These are phyloP conservation scores for Cadophora luteo-olivacea DNA, from an alignment of 2,329 filamentous ascomycete species.

Conservation along the genomic window DNA sequence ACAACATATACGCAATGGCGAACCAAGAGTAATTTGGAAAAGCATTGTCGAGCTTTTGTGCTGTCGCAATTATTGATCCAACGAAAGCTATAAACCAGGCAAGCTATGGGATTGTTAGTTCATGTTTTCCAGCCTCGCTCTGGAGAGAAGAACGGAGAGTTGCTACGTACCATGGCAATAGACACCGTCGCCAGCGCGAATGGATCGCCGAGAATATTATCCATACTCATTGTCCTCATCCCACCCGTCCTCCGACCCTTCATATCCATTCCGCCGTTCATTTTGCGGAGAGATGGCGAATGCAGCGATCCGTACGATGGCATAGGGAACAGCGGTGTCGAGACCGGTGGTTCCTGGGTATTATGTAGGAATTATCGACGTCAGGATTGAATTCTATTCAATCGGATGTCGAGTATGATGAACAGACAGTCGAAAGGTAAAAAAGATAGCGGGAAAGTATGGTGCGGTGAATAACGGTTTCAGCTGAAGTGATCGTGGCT, in stretches of 20 bases:
- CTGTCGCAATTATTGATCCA: constrained; percentile 76
- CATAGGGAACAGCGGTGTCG: constrained; percentile 53
- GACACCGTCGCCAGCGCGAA: constrained; percentile 95
- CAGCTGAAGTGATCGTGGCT: constrained; percentile 33
- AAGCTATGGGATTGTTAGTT: constrained; percentile 62
- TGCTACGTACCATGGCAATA: constrained; percentile 77
- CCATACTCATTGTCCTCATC: constrained; percentile 70
- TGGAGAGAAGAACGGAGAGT: background rate
- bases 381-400: constrained; percentile 35
- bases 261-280: constrained; percentile 72
- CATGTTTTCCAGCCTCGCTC: background rate
- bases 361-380: constrained; percentile 31
- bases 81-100: constrained; percentile 96
- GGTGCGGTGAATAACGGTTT: constrained; percentile 33
- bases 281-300: constrained; percentile 80
- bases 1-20: constrained; percentile 84
- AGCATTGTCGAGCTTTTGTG: constrained; percentile 51
- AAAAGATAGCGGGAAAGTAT: constrained; percentile 25
- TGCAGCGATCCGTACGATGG: constrained; percentile 75
- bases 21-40: constrained; percentile 96
- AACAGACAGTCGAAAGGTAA: constrained; percentile 20
- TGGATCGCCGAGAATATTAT: constrained; percentile 93
- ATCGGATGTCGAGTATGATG: constrained; percentile 30
- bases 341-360: constrained; percentile 28
- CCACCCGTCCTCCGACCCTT: constrained; percentile 55